phyloP scores from a whole-genome alignment of 2,329 filamentous ascomycete species.

The Curvularia hawaiiensis region DNA sequence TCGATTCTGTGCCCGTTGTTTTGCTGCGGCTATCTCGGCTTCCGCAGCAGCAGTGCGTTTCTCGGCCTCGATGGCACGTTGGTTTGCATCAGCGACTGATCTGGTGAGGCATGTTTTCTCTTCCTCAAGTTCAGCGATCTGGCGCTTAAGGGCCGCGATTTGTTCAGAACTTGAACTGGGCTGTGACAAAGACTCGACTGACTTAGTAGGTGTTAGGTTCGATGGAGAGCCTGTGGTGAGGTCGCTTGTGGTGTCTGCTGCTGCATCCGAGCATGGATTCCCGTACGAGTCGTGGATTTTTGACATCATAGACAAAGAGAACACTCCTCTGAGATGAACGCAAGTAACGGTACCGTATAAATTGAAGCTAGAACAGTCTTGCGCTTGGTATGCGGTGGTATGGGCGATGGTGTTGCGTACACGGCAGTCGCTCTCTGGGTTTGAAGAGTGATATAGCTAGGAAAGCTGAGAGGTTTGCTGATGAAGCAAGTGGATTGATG shows the following conservation, averaged over 20 bases:
- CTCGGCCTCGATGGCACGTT: not conserved
- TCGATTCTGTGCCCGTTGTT: conserved; percentile 5
- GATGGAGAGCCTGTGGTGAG: not conserved
- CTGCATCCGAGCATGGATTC: not conserved
- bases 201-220: not conserved
- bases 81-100: not conserved
- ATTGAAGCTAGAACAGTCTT: not conserved
- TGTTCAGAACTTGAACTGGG: not conserved
- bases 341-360: not conserved
- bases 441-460: not conserved
- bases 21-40: conserved; percentile 2
- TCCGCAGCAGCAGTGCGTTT: not conserved
- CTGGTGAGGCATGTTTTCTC: not conserved
- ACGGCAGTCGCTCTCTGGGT: not conserved
- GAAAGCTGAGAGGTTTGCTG: not conserved
- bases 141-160: conserved; percentile 1
- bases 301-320: not conserved
- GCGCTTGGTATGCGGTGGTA: not conserved
- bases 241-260: not conserved
- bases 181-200: not conserved
- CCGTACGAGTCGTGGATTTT: not conserved
- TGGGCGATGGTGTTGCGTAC: not conserved
- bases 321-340: no score
- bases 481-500: not conserved
- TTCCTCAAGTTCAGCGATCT: not conserved